Evolutionary conservation across 1,284 basidiomycete species (phyloP).

Genomic region (Trichosporon sp.): DNA sequence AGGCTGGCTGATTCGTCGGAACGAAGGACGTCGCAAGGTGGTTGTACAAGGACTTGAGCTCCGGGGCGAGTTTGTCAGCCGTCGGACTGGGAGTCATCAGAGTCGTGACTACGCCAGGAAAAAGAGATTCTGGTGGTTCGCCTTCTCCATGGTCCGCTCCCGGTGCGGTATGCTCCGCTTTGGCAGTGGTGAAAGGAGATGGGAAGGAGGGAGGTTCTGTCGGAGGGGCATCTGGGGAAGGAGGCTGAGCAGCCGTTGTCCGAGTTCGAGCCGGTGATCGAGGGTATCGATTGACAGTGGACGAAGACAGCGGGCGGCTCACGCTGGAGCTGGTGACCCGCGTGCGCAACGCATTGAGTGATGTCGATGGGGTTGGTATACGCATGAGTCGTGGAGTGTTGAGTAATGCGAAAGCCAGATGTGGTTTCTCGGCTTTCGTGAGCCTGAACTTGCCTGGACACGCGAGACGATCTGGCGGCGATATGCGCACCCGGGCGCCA

Average conservation of each 20-base stretch:
- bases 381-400: slow-evolving; percentile 7
- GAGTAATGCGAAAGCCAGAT: background rate
- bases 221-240: background rate
- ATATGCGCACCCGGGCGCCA: background rate
- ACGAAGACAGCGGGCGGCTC: background rate
- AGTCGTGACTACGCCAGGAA: slow-evolving; percentile 18
- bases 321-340: background rate
- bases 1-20: slow-evolving; percentile 15
- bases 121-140: background rate
- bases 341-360: slow-evolving; percentile 6
- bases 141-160: background rate
- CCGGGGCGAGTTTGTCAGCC: slow-evolving; percentile 5
- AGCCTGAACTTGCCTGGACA: background rate
- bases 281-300: background rate
- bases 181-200: background rate
- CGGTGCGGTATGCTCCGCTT: background rate
- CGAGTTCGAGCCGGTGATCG: background rate
- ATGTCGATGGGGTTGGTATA: slow-evolving; percentile 5
- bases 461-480: background rate
- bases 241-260: background rate
- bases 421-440: slow-evolving; percentile 3
- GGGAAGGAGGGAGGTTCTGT: background rate
- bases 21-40: slow-evolving; percentile 20
- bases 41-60: slow-evolving; percentile 19
- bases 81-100: slow-evolving; percentile 9